Percentiles rank a stretch among this genome's conserved stretches.
These are phyloP conservation scores for Scenedesmus sp. DNA, from an alignment of 163 green algal genomes.

Conservation along the genomic window DNA sequence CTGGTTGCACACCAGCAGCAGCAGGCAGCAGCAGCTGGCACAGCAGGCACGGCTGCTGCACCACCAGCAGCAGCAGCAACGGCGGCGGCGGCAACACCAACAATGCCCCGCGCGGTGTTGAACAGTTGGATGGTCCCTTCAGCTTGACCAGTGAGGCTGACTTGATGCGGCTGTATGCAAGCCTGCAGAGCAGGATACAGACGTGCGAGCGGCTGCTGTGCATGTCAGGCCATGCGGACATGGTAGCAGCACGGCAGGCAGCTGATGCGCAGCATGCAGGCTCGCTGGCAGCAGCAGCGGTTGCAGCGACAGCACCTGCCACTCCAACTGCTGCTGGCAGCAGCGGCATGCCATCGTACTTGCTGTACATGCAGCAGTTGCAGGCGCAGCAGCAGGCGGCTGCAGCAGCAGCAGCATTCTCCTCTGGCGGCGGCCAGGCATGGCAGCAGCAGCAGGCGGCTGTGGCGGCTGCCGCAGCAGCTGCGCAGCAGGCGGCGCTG, in stretches of 20 bases:
- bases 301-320: neutral
- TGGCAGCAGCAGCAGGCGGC: neutral
- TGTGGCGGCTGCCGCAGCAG: neutral
- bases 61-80: neutral
- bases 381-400: slow-evolving; percentile 20
- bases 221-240: slow-evolving; percentile 34
- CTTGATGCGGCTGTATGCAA: slow-evolving; percentile 43
- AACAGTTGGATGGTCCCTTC: slow-evolving; percentile 45
- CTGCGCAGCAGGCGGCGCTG: neutral
- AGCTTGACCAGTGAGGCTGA: slow-evolving; percentile 41
- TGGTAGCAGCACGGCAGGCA: slow-evolving; percentile 33
- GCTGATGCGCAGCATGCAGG: slow-evolving; percentile 21
- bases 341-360: neutral
- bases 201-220: slow-evolving; percentile 45
- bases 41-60: neutral
- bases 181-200: slow-evolving; percentile 45
- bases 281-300: slow-evolving; percentile 17
- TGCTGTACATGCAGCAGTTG: slow-evolving; percentile 36
- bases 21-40: neutral
- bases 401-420: slow-evolving; percentile 5
- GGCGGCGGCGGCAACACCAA: neutral
- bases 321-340: neutral
- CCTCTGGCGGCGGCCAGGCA: neutral
- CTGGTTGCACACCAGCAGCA: neutral
- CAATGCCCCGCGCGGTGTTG: slow-evolving; percentile 2